Evolutionary conservation across 805 yeast species (phyloP).

Genomic region (Candida yuanshanica): DNA sequence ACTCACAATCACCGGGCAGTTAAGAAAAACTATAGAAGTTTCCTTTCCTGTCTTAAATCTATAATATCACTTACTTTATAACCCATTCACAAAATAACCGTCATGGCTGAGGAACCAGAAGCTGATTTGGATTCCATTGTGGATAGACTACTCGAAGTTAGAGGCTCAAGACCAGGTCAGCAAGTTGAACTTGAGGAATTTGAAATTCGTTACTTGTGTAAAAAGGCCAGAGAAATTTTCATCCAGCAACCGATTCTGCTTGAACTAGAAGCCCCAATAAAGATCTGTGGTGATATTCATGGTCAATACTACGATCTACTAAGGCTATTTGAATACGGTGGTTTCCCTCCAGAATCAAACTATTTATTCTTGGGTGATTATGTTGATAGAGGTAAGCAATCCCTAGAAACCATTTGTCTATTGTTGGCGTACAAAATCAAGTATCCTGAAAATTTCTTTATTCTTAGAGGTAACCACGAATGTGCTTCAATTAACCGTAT

Average conservation of each 20-base stretch:
- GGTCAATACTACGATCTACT: constrained; percentile 96
- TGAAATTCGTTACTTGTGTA: constrained; percentile 92
- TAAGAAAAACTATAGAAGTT: no score
- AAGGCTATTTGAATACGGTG: constrained; percentile 96
- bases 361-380: constrained; percentile 94
- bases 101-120: constrained; percentile 50
- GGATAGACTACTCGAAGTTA: constrained; percentile 92
- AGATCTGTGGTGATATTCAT: constrained; percentile 94
- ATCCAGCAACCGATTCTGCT: constrained; percentile 94
- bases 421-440: constrained; percentile 93
- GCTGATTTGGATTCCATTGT: constrained; percentile 96
- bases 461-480: constrained; percentile 96
- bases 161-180: constrained; percentile 98
- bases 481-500: constrained; percentile 97
- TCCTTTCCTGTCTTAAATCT: neutral
- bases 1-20: neutral
- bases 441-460: constrained; percentile 96
- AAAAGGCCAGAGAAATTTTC: constrained; percentile 96
- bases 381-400: constrained; percentile 98
- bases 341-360: constrained; percentile 98
- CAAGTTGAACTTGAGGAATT: constrained; percentile 91
- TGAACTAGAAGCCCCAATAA: constrained; percentile 96
- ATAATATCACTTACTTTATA: neutral
- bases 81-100: constrained; percentile 8
- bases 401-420: constrained; percentile 91